Evolutionary conservation across 345 rosid species (phyloP).

Genomic region (Zanthoxylum bungeanum): DNA sequence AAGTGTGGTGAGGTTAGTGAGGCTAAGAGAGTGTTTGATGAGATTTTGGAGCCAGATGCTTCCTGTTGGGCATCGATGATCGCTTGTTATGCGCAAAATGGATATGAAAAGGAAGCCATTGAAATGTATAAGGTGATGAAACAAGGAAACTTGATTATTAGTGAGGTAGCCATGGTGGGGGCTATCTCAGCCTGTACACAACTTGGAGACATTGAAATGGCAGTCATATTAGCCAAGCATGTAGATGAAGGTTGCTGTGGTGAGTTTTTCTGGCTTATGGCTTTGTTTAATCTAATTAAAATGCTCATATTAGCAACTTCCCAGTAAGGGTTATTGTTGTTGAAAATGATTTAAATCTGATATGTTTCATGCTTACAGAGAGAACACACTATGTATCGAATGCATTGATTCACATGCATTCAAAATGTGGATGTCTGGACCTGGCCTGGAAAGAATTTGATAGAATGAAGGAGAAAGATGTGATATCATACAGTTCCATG

Average conservation of each 20-base stretch:
- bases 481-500: slow-evolving; percentile 47
- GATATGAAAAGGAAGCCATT: slow-evolving; percentile 37
- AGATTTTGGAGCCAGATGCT: slow-evolving; percentile 30
- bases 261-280: slow-evolving; percentile 20
- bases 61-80: slow-evolving; percentile 55
- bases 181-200: slow-evolving; percentile 45
- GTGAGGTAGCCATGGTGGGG: slow-evolving; percentile 45
- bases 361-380: slow-evolving; percentile 21
- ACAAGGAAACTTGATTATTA: slow-evolving; percentile 20
- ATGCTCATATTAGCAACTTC: not conserved
- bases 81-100: slow-evolving; percentile 51
- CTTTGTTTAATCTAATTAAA: not conserved
- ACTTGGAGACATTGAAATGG: slow-evolving; percentile 49
- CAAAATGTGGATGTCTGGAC: slow-evolving; percentile 52
- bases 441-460: slow-evolving; percentile 42
- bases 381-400: slow-evolving; percentile 37
- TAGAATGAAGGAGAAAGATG: slow-evolving; percentile 41
- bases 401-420: slow-evolving; percentile 61
- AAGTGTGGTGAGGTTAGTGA: slow-evolving; percentile 35
- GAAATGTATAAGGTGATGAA: slow-evolving; percentile 32
- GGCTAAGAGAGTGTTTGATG: slow-evolving; percentile 48
- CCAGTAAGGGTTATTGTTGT: not conserved
- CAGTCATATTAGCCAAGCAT: slow-evolving; percentile 28
- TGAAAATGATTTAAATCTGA: not conserved
- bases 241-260: slow-evolving; percentile 34